Conservation (phyloP, 345 rosid genomes). For the Brassica incana region DNA sequence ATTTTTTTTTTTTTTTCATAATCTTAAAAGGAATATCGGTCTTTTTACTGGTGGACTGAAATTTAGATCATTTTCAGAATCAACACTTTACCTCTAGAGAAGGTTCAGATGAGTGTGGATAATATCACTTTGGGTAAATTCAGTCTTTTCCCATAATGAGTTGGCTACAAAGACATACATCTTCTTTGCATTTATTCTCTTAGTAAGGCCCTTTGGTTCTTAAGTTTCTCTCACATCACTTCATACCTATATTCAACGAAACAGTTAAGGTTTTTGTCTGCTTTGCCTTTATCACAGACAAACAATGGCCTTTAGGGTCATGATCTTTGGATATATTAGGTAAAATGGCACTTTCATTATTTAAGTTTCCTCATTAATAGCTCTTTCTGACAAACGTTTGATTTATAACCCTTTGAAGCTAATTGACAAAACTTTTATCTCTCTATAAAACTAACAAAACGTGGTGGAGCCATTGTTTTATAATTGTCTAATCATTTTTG, state of each 20-base stretch:
- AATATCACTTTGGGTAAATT: not conserved
- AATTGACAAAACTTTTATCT: slow-evolving; percentile 20
- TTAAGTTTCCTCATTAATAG: slow-evolving; percentile 32
- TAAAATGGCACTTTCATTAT: slow-evolving; percentile 27
- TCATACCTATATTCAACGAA: slow-evolving; percentile 21
- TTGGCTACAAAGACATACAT: slow-evolving; percentile 29
- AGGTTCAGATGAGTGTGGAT: slow-evolving; percentile 2
- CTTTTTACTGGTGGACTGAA: not conserved
- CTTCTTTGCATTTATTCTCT: slow-evolving; percentile 26
- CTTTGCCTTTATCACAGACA: slow-evolving; percentile 12
- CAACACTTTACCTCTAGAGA: not conserved
- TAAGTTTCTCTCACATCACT: slow-evolving; percentile 21
- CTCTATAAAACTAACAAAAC: not conserved
- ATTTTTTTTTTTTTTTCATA: no score
- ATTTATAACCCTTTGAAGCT: slow-evolving; percentile 11
- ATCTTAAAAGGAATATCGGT: not conserved
- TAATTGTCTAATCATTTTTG: slow-evolving; percentile 16
- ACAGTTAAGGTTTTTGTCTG: slow-evolving; percentile 30
- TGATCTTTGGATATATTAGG: slow-evolving; percentile 32
- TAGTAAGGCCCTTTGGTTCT: slow-evolving; percentile 17
- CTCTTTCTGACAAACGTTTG: slow-evolving; percentile 10
- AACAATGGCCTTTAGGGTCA: slow-evolving; percentile 32
- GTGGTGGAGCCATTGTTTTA: slow-evolving; percentile 17
- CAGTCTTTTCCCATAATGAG: slow-evolving; percentile 20
- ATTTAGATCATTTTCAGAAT: not conserved